phyloP scores from a whole-genome alignment of 345 rosid genomes.

The Excoecaria cochinchinensis region DNA sequence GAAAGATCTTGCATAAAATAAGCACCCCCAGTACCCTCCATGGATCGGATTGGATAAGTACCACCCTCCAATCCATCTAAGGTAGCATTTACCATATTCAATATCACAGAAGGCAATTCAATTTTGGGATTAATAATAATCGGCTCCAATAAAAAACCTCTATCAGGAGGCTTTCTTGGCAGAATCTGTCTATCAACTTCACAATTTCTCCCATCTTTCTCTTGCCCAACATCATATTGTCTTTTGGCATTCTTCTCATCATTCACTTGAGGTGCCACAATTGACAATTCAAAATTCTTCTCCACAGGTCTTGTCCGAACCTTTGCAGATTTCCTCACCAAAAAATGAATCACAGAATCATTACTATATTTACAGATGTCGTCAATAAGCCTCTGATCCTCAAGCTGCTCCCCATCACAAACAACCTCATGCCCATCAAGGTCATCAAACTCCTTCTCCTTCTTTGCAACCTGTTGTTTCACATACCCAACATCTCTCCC shows the following conservation, averaged over 20 bases:
- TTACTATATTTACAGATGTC: constrained; percentile 42
- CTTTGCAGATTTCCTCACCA: constrained; percentile 62
- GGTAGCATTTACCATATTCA: constrained; percentile 36
- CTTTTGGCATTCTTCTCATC: constrained; percentile 19
- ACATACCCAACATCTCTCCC: constrained; percentile 70
- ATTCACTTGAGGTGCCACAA: constrained; percentile 43
- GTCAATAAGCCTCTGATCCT: constrained; percentile 63
- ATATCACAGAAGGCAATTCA: constrained; percentile 28
- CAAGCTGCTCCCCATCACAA: constrained; percentile 62
- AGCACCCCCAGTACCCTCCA: constrained; percentile 50
- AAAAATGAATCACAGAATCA: constrained; percentile 59
- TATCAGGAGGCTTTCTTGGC: constrained; percentile 17
- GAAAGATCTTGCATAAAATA: constrained; percentile 44
- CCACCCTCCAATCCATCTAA: constrained; percentile 37
- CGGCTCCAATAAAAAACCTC: constrained; percentile 29
- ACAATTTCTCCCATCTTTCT: constrained; percentile 17
- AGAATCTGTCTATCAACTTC: constrained; percentile 15
- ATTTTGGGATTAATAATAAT: constrained; percentile 34
- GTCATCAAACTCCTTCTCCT: constrained; percentile 47
- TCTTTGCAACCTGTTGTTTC: constrained; percentile 54
- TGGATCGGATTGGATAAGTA: constrained; percentile 36
- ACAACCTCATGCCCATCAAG: constrained; percentile 59
- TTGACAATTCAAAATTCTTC: constrained; percentile 60
- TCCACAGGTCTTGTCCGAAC: constrained; percentile 58
- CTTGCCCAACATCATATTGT: constrained; percentile 24